Conservation (phyloP, 1,284 basidiomycete genomes). For the Boletellus deceptivus region DNA sequence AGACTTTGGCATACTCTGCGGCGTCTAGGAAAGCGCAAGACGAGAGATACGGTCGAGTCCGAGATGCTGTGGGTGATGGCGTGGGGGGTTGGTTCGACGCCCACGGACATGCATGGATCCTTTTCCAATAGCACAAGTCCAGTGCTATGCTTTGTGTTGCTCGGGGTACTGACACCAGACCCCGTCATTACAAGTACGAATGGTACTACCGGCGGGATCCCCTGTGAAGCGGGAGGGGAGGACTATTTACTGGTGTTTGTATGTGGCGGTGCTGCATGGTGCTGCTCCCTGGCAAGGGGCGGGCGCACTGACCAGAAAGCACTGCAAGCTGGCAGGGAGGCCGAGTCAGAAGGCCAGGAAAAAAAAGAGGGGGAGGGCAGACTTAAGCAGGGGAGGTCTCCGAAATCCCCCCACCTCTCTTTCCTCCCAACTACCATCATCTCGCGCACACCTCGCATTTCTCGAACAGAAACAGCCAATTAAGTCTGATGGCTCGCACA, state of each 20-base stretch:
- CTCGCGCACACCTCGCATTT: constrained; percentile 7
- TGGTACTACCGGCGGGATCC: too few relatives aligned
- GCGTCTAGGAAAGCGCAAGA: too few relatives aligned
- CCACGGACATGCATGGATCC: too few relatives aligned
- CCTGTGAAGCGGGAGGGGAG: too few relatives aligned
- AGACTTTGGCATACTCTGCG: neutral
- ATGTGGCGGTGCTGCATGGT: neutral
- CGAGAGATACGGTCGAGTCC: neutral
- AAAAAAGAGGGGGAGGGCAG: constrained; percentile 5
- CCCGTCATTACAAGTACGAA: too few relatives aligned
- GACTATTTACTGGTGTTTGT: neutral
- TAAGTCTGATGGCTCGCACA: constrained; percentile 28
- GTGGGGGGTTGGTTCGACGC: too few relatives aligned
- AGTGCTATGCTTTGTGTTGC: too few relatives aligned
- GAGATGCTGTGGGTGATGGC: neutral
- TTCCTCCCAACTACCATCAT: constrained; percentile 23
- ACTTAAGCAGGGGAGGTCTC: constrained; percentile 14
- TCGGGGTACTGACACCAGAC: too few relatives aligned
- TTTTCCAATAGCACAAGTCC: too few relatives aligned
- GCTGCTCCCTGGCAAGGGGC: neutral
- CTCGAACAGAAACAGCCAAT: neutral
- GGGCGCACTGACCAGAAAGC: constrained; percentile 1
- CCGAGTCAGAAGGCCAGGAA: neutral
- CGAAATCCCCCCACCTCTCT: constrained; percentile 8
- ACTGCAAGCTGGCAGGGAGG: neutral